These are phyloP conservation scores for Epichloe coenophiala DNA, from an alignment of 2,329 filamentous ascomycete genomes.

Conservation along the genomic window DNA sequence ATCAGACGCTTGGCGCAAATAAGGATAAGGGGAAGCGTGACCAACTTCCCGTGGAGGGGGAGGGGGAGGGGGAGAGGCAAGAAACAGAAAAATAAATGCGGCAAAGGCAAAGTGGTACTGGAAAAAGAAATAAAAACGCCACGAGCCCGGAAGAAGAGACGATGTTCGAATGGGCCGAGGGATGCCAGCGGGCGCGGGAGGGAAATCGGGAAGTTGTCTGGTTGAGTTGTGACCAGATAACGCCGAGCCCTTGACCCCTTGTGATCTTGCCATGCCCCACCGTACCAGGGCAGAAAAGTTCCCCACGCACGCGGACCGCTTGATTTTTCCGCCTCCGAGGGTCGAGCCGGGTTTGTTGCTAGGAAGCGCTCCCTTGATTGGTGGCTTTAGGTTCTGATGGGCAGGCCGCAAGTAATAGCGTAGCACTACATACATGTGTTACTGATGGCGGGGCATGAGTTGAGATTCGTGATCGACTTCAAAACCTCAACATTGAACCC, in stretches of 20 bases:
- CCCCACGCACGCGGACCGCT: neutral
- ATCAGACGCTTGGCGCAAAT: neutral
- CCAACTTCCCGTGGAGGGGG: no score
- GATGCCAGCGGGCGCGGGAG: neutral
- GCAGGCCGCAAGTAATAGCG: no score
- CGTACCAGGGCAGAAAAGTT: neutral
- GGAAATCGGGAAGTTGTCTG: neutral
- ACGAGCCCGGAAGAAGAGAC: neutral
- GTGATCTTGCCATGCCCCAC: no score
- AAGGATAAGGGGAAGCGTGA: neutral
- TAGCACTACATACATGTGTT: no score
- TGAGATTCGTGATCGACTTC: no score
- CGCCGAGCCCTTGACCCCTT: no score
- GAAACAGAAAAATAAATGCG: neutral
- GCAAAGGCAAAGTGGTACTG: neutral
- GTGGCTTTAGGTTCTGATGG: neutral
- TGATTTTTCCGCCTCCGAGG: slow-evolving; percentile 4
- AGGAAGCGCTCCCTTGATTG: neutral
- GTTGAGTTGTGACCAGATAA: neutral
- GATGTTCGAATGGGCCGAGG: slow-evolving; percentile 1
- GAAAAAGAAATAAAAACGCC: neutral
- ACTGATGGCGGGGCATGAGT: no score
- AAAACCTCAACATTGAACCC: no score
- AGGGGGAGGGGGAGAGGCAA: no score
- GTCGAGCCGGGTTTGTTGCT: neutral